These are phyloP conservation scores for Tricladium varicosporioides DNA, from an alignment of 2,329 filamentous ascomycete species.

Conservation along the genomic window DNA sequence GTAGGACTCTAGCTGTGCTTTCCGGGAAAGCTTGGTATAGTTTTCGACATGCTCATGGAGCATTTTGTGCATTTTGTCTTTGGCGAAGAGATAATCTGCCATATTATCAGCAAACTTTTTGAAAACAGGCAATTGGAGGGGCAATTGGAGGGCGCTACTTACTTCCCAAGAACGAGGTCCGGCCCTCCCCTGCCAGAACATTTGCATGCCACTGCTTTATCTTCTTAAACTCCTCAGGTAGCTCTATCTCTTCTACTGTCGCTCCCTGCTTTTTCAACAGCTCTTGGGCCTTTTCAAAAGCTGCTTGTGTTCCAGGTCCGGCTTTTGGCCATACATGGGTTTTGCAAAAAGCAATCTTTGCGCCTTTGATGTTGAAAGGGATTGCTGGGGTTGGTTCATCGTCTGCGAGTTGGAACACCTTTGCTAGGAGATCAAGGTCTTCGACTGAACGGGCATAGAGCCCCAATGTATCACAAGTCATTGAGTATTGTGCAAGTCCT, in stretches of 20 bases:
- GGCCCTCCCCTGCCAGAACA: slow-evolving; percentile 51
- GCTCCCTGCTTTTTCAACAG: slow-evolving; percentile 49
- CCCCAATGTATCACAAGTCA: slow-evolving; percentile 61
- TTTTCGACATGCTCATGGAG: slow-evolving; percentile 54
- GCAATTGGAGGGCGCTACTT: no score
- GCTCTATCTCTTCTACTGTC: slow-evolving; percentile 51
- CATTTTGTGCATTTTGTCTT: slow-evolving; percentile 44
- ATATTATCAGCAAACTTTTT: background rate
- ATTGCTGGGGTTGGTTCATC: slow-evolving; percentile 37
- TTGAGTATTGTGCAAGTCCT: slow-evolving; percentile 57
- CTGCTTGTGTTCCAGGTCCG: slow-evolving; percentile 42
- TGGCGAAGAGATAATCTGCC: slow-evolving; percentile 49
- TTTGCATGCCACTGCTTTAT: slow-evolving; percentile 51
- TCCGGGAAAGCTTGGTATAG: slow-evolving; percentile 39
- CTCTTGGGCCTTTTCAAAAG: slow-evolving; percentile 40
- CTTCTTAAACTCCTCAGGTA: slow-evolving; percentile 48
- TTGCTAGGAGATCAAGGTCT: slow-evolving; percentile 56
- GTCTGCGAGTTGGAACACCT: slow-evolving; percentile 53
- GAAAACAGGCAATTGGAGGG: background rate
- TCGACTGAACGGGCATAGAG: slow-evolving; percentile 56
- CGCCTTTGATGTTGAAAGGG: slow-evolving; percentile 40
- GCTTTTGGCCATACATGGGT: slow-evolving; percentile 51
- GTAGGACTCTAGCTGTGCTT: slow-evolving; percentile 50
- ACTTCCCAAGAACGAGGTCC: slow-evolving; percentile 46
- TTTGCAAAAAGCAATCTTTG: slow-evolving; percentile 53